phyloP scores from a whole-genome alignment of 352 stramenopile species.

The Phytophthora capsici region DNA sequence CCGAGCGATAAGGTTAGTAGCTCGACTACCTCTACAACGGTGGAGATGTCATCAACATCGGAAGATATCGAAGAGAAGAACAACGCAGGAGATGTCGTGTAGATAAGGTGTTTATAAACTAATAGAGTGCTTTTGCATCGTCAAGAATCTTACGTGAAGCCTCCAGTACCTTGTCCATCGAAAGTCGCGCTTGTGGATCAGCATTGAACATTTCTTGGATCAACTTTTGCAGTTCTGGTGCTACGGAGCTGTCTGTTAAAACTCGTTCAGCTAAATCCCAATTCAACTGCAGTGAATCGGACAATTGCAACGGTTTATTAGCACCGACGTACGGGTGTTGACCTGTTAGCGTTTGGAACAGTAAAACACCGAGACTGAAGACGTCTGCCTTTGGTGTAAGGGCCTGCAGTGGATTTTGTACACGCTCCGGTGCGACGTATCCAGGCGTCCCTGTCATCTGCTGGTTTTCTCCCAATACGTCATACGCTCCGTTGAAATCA shows the following conservation, averaged over 20 bases:
- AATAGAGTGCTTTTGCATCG: neutral
- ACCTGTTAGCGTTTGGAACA: slow-evolving; percentile 67
- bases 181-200: slow-evolving; percentile 43
- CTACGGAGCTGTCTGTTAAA: slow-evolving; percentile 38
- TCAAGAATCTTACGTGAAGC: neutral
- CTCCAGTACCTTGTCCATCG: slow-evolving; percentile 28
- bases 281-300: slow-evolving; percentile 52
- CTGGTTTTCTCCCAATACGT: slow-evolving; percentile 21
- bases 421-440: slow-evolving; percentile 66
- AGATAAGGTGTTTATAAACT: slow-evolving; percentile 11
- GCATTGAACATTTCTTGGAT: slow-evolving; percentile 48
- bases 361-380: slow-evolving; percentile 66
- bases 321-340: slow-evolving; percentile 57
- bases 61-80: slow-evolving; percentile 11
- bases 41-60: slow-evolving; percentile 21
- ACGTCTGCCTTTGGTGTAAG: slow-evolving; percentile 54
- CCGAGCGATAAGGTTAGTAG: slow-evolving; percentile 14
- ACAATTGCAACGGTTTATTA: slow-evolving; percentile 39
- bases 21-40: slow-evolving; percentile 11
- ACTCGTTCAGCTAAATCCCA: slow-evolving; percentile 45
- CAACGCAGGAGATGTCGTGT: slow-evolving; percentile 30
- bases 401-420: slow-evolving; percentile 39
- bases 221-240: slow-evolving; percentile 36
- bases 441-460: slow-evolving; percentile 69
- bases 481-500: slow-evolving; percentile 68